Evolutionary conservation across 306 rosid genomes (phyloP), one percentile per base, ranked within the genome.

Genomic region (Vigna nakashimae): DNA sequence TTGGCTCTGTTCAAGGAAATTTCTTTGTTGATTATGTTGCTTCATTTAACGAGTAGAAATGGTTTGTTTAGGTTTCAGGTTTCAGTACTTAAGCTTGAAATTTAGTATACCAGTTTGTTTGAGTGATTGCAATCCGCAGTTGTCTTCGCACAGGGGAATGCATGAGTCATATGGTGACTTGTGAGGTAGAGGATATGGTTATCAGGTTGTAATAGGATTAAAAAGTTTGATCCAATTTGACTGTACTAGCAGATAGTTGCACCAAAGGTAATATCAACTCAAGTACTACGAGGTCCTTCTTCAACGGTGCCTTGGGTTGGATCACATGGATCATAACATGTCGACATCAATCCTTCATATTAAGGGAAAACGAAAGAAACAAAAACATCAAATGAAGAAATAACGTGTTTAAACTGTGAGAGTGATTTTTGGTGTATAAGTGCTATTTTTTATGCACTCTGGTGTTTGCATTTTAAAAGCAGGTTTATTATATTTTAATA

Each of bases 391-490:
- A 13, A 71, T 67, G 20, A 49, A 18, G 18, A 12, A 56, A 18
- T 46, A 6, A 36, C 63, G 55, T 45, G 45, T 73, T 40, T 49
- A 48, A 7, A 71, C 40, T 48, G 73, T 42, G 34, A 65, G 46
- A 78, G 43, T 70, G 55, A 38, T 73, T 72, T 32, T 73, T 73
- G 53, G 46, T 51, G 53, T 76, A 13, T 12, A 52, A 52, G 52
- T 34, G 46, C 32, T 64, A 36, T 66, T 59, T 7, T 40, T 77
- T 73, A 9, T 73, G 24, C 18, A 13, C 17, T 16, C 51, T 30
- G 20, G 22, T 67, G 34, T 60, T 69, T 51, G 68, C 73, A 80
- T 52, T 42, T 46, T 75, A 57, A 65, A 75, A 52, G 74, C 30
- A n/a, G 58, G 48, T 56, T 76, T 45, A 3, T 52, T 28, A 15